Evolutionary conservation across 495 filamentous ascomycete species (phyloP), one percentile per base, ranked within the genome.

Genomic region (Staphylotrichum longicolle): DNA sequence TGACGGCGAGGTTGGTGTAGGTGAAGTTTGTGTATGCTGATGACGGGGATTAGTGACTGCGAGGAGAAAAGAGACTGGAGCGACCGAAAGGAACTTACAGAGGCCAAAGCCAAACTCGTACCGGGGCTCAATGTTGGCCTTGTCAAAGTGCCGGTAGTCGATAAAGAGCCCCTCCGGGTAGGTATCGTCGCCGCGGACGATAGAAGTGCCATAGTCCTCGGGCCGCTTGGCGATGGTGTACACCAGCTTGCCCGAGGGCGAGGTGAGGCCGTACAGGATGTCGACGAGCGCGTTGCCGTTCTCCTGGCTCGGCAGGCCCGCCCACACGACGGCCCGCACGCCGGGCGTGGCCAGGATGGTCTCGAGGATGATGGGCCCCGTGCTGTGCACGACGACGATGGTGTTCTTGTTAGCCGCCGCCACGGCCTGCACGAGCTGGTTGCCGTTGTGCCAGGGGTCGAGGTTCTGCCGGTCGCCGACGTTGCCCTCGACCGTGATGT

Each of bases 371-470:
- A 96, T 85, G 1, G 94, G 91, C 0, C 94, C 94, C 8, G 93
- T 86, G n/a, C 92, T 84, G 71, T 98, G 94, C 15, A 96, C 78
- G 7, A 98, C 85, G 1, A 98, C 91, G n/a, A 98, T 82, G 11
- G 88, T 88, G 58, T 83, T 85, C 47, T 88, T 85, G 62, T 80
- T 82, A 50, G 71, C 84, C 74, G 62, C 76, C 58, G 65, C 86
- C 74, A 77, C 94, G 85, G 68, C 83, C 76, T 59, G 80, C 37
- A 96, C 84, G 11, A 96, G 81, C 30, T 82, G 72, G 66, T 93
- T 90, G 15, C 93, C 91, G 46, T 81, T 83, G 68, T 92, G 88
- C 77, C 92, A 90, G 1, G 88, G 78, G 64, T 87, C 83, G 0
- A 96, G 82, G 66, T 87, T 71, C 64, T 80, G 83, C 20, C 85